Conservation (phyloP, 805 yeast species). For the Candida gorgasii region DNA sequence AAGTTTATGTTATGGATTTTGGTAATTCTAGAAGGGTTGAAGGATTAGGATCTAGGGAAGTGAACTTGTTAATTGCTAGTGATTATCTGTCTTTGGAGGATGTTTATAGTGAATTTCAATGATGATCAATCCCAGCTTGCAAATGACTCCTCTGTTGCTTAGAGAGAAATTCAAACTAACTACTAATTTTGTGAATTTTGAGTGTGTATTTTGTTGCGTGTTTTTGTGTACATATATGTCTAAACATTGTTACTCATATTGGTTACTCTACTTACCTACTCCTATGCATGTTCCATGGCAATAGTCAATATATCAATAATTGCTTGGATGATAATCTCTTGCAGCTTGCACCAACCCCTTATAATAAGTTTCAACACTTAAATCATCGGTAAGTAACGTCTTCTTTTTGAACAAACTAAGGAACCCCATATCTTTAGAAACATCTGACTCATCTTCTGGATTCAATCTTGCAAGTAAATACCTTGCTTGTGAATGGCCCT, state of each 20-base stretch:
- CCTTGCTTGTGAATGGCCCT: conserved; percentile 39
- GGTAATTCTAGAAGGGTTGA: background rate
- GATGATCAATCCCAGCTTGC: too few species aligned
- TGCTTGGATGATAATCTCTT: conserved; percentile 13
- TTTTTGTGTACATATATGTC: conserved; percentile 3
- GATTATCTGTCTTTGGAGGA: too few species aligned
- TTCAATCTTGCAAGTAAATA: conserved; percentile 32
- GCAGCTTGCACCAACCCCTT: conserved; percentile 24
- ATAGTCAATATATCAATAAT: conserved; percentile 2
- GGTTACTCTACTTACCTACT: too few species aligned
- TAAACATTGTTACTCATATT: too few species aligned
- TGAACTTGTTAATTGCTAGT: background rate
- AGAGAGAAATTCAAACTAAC: too few species aligned
- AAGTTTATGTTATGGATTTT: background rate
- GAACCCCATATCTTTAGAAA: conserved; percentile 3
- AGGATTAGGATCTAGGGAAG: background rate
- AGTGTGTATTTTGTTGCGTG: background rate
- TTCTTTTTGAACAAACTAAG: conserved; percentile 7
- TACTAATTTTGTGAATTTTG: too few species aligned
- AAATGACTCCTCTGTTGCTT: too few species aligned
- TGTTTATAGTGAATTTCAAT: too few species aligned
- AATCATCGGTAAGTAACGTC: conserved; percentile 23
- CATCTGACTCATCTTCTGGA: conserved; percentile 18
- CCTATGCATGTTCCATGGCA: too few species aligned
- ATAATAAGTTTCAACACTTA: conserved; percentile 27